Percentiles rank a stretch among this genome's conserved stretches.
Conservation (phyloP, 1,284 basidiomycete species). For the Tylopilus sp. region DNA sequence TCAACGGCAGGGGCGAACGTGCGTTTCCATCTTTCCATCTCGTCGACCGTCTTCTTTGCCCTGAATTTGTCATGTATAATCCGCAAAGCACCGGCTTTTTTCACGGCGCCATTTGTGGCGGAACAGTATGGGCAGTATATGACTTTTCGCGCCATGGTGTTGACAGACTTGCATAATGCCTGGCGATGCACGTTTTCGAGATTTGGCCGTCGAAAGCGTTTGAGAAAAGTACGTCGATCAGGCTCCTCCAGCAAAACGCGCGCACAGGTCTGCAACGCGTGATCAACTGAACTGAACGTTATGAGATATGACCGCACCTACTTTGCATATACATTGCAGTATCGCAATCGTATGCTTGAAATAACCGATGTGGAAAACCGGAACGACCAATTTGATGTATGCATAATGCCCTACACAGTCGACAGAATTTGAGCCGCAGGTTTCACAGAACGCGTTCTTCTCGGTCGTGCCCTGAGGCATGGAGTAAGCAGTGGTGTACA, state of each 20-base stretch:
- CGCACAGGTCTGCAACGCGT: conserved; percentile 75
- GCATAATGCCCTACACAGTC: conserved; percentile 99
- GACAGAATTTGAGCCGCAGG: conserved; percentile 88
- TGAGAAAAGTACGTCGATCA: conserved; percentile 82
- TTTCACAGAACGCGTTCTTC: conserved; percentile 91
- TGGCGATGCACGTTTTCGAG: conserved; percentile 95
- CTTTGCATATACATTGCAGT: conserved; percentile 96
- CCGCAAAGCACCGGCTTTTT: conserved; percentile 92
- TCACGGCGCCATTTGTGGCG: conserved; percentile 92
- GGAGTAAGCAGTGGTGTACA: conserved; percentile 3
- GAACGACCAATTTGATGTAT: conserved; percentile 93
- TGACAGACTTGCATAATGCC: conserved; percentile 85
- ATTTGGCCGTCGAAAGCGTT: conserved; percentile 85
- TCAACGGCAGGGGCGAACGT: conserved; percentile 84
- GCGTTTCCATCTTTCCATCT: conserved; percentile 85
- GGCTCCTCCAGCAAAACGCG: conserved; percentile 90
- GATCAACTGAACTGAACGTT: conserved; percentile 6
- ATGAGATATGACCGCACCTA: conserved; percentile 35
- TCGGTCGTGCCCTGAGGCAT: conserved; percentile 86
- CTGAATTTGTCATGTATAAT: conserved; percentile 99
- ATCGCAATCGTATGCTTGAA: conserved; percentile 95
- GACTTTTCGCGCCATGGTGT: conserved; percentile 85
- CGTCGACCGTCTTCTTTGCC: conserved; percentile 89
- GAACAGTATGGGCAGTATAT: conserved; percentile 94
- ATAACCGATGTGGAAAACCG: conserved; percentile 98